Base-by-base conservation (phyloP, 2,329 filamentous ascomycete genomes). In the Elsinoe australis region DNA sequence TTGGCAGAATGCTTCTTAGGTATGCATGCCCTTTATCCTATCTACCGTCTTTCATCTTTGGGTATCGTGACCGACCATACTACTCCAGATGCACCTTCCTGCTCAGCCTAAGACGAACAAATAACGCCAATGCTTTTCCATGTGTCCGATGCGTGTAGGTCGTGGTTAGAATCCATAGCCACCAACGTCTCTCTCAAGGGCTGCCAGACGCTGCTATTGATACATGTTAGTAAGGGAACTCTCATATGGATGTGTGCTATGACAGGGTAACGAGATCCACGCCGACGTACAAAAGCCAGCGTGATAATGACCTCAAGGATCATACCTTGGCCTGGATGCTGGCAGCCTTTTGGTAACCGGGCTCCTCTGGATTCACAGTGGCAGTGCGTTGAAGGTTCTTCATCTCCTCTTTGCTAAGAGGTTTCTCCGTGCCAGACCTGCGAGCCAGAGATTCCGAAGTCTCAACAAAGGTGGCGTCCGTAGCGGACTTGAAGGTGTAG, bases 401-500 rank as follows among this genome's bases (percentile, higher is more conserved):
- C 51, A 58, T 51, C 52, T 67, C 64, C 28, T 58, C 58, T 35
- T 58, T 56, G 28, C 58, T 59, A 15, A 65, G 52, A 14, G 60
- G 59, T 51, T 61, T 64, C 45, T 61, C 57, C 14, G 50, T 52
- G 2, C 58, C 58, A 8, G 44, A 17, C 32, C 64, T 52, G 18
- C 54, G 52, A 19, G 52, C 33, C 14, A 53, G 52, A 3, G 61
- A 65, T 38, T 62, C 59, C 3, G 51, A 28, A 4, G 62, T 66
- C 55, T 69, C 66, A 44, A 60, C 42, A 10, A 68, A 39, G 18
- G 60, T 57, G 5, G 63, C 59, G 15, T 59, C 50, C 32, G 53
- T 52, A 9, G 34, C 14, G 8, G 80, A 73, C 19, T 64, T 71
- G 60, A 87, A 87, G 39, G 71, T 68, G 62, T 81, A 88, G 4